Percentiles rank a stretch among this genome's conserved stretches.
Evolutionary conservation across 2,329 filamentous ascomycete genomes (phyloP).

Genomic region (Colletotrichum navitas): DNA sequence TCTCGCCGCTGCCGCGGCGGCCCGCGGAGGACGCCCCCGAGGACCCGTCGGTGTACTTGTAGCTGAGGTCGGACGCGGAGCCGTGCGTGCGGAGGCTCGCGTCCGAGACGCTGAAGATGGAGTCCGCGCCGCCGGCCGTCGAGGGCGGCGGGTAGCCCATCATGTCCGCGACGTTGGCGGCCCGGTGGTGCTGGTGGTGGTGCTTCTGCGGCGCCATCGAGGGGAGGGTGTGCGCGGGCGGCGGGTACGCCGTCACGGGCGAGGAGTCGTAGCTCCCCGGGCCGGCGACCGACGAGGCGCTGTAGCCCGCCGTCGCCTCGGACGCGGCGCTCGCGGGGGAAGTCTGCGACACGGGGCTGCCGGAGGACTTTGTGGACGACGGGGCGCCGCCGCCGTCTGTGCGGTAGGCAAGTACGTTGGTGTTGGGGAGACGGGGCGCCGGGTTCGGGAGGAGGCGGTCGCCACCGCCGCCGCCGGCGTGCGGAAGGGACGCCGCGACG

Average conservation of each 20-base stretch:
- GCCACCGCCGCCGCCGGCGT: constrained; percentile 46
- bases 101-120: constrained; percentile 42
- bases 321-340: constrained; percentile 33
- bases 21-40: constrained; percentile 4
- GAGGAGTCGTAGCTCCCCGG: constrained; percentile 22
- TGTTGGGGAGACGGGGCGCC: constrained; percentile 49
- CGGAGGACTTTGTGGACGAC: constrained; percentile 24
- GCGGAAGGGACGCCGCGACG: constrained; percentile 57
- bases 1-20: constrained; percentile 33
- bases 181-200: constrained; percentile 2
- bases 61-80: constrained; percentile 39
- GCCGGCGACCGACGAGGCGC: not conserved
- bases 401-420: constrained; percentile 45
- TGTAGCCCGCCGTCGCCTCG: constrained; percentile 27
- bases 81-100: constrained; percentile 35
- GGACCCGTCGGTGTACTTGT: constrained; percentile 39
- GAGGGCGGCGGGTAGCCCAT: constrained; percentile 36
- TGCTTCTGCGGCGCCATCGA: constrained; percentile 26
- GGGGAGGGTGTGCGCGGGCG: constrained; percentile 30
- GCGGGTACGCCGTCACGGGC: constrained; percentile 30
- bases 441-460: constrained; percentile 54
- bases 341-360: constrained; percentile 17
- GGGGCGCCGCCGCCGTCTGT: constrained; percentile 19
- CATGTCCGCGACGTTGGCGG: constrained; percentile 25
- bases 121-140: constrained; percentile 26